Base-by-base conservation (phyloP, 1,284 basidiomycete species). In the Neotropicomus parvogracilis region DNA sequence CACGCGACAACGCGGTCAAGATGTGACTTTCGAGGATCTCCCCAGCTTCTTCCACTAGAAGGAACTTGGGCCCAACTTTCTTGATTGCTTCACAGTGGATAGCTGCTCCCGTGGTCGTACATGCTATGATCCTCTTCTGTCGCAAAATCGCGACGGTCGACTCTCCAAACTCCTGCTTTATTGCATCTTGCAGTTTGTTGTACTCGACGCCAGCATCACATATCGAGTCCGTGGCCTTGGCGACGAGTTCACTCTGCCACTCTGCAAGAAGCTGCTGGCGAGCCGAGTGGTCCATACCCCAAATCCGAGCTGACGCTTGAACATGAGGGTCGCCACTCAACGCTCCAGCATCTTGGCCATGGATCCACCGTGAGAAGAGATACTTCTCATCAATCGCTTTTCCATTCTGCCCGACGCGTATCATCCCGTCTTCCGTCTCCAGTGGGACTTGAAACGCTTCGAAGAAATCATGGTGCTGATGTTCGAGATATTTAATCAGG, bases 21-120 rank as follows among this genome's bases (percentile, higher is more conserved):
- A 83, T 65, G 53, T 85, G 83, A 52, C 76, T 79, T 57, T 85
- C 83, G 2, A 85, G 57, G 39, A 85, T 84, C 54, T 85, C 83
- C 2, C 83, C 83, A 0, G 83, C 83, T 59, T 85, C 83, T 59
- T 85, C 83, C 0, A 85, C 81, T 0, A 85, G 63, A 0, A 85
- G 59, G 2, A 83, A 68, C 9, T 24, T 27, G 1, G 39, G 33
- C n/a, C 32, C 38, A 5, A 72, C 76, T 0, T 63, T 61, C 13
- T 67, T 65, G 4, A 85, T 69, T 6, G 62, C 64, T 4, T 72
- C 63, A 0, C 67, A 66, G 42, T 79, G 77, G 54, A 76, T 85
- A 0, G 83, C 83, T 0, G 83, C 83, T 0, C 72, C 82, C 0
- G 81, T 85, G 0, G 83, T 83, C 0, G 83, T 85, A 54, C 81